These are phyloP conservation scores for Yamadazyma aaseri DNA, from an alignment of 1,139 yeast genomes.

Conservation along the genomic window DNA sequence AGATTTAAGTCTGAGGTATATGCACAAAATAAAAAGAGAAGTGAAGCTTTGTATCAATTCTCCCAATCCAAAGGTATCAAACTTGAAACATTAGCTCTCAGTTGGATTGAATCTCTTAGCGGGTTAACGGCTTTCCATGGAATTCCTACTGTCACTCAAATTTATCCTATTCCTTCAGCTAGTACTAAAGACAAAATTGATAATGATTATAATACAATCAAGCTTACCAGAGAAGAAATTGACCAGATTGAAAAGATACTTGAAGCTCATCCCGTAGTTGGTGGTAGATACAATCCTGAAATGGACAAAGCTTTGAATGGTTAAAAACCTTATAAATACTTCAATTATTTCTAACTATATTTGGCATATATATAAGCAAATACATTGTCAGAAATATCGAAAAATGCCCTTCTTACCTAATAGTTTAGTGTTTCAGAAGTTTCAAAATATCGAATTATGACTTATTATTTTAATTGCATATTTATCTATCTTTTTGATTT, in stretches of 20 bases:
- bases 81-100: slow-evolving; percentile 67
- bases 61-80: slow-evolving; percentile 43
- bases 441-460: no score
- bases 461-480: no score
- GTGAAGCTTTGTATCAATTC: slow-evolving; percentile 41
- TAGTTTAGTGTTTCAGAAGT: no score
- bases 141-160: slow-evolving; percentile 46
- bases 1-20: slow-evolving; percentile 60
- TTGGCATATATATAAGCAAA: no score
- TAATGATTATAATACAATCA: slow-evolving; percentile 43
- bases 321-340: no score
- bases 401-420: no score
- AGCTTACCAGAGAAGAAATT: slow-evolving; percentile 8
- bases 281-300: slow-evolving; percentile 5
- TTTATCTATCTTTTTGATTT: no score
- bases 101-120: slow-evolving; percentile 51
- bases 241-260: slow-evolving; percentile 7
- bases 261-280: slow-evolving; percentile 2
- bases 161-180: slow-evolving; percentile 80
- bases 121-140: slow-evolving; percentile 20
- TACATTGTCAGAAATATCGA: no score
- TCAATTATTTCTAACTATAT: no score
- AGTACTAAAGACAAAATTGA: slow-evolving; percentile 56
- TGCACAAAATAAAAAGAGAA: slow-evolving; percentile 47
- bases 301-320: slow-evolving; percentile 2